Evolutionary conservation across 2,329 filamentous ascomycete species (phyloP), one percentile per base, ranked within the genome.

Genomic region (Phoma sp.): DNA sequence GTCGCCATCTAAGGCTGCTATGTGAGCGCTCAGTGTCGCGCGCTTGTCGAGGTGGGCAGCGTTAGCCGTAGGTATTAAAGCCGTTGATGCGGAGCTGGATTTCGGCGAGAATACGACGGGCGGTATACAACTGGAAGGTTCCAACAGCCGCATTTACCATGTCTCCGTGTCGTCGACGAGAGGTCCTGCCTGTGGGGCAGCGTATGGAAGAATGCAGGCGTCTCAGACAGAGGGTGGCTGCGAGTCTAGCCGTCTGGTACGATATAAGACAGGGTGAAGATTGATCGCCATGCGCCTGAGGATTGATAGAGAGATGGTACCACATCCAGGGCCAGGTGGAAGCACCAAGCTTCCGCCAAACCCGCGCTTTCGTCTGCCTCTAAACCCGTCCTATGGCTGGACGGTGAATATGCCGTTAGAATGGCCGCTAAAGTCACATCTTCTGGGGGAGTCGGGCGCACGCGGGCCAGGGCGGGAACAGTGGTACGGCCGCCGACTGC

Each of bases 21-120:
- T 57, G 47, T 58, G 55, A 47, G 52, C 41, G 46, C 37, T 58
- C 61, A 52, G 52, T 46, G 52, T 50, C 52, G 60, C 55, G 55
- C 54, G 57, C 48, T 52, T 47, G 48, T 41, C 42, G 58, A 42
- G 47, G 43, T 40, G 44, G 48, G 52, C 48, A 37, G 27, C 37
- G 40, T 67, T 75, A 76, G 49, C 73, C 73, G 72, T 76, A 76
- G 33, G 68, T 71, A 64, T 75, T 75, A 70, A 75, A 75, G 60
- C 74, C 73, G 73, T 75, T 75, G 61, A 76, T 71, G 69, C 73
- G 73, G 56, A 67, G 67, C 61, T 73, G 68, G 60, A 70, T 67
- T 64, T 73, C 73, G 61, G 70, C 66, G 66, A 70, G 59, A 62
- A 76, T 73, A 68, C 70, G 72, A 67, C 73, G 73, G 61, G 71